These are phyloP conservation scores for Monosporozyma servazzii DNA, from an alignment of 805 yeast genomes.

Conservation along the genomic window DNA sequence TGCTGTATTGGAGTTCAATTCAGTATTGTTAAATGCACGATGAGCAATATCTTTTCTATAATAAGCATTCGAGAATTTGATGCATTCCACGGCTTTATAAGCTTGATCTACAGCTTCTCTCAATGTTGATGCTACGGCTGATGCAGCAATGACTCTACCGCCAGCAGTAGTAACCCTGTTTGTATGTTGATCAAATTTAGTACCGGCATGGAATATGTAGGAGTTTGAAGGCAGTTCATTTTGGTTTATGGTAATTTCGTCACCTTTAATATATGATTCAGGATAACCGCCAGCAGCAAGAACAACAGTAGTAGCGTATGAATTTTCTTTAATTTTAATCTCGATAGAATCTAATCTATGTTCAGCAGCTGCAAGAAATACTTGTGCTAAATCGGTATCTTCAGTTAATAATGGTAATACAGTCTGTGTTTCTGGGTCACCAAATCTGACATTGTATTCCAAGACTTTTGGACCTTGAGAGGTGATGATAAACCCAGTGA, in stretches of 20 bases:
- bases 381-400: conserved; percentile 86
- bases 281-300: conserved; percentile 98
- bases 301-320: conserved; percentile 84
- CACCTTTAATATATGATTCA: conserved; percentile 76
- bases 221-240: conserved; percentile 34
- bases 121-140: conserved; percentile 71
- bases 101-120: conserved; percentile 79
- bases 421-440: conserved; percentile 98
- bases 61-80: conserved; percentile 66
- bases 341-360: conserved; percentile 82
- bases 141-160: conserved; percentile 93
- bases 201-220: conserved; percentile 92
- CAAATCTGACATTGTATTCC: conserved; percentile 96
- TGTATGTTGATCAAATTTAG: conserved; percentile 38
- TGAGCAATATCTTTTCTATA: conserved; percentile 92
- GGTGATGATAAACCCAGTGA: conserved; percentile 90
- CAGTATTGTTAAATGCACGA: conserved; percentile 69
- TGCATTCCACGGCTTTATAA: conserved; percentile 72
- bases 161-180: conserved; percentile 76
- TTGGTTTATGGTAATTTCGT: conserved; percentile 52
- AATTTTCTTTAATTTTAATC: conserved; percentile 42
- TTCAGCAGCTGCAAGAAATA: conserved; percentile 88
- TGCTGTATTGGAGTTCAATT: conserved; percentile 13
- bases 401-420: conserved; percentile 77
- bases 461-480: conserved; percentile 86